Evolutionary conservation across 352 stramenopile species (phyloP), one percentile per base, ranked within the genome.

Genomic region (Phytophthora pluvialis): DNA sequence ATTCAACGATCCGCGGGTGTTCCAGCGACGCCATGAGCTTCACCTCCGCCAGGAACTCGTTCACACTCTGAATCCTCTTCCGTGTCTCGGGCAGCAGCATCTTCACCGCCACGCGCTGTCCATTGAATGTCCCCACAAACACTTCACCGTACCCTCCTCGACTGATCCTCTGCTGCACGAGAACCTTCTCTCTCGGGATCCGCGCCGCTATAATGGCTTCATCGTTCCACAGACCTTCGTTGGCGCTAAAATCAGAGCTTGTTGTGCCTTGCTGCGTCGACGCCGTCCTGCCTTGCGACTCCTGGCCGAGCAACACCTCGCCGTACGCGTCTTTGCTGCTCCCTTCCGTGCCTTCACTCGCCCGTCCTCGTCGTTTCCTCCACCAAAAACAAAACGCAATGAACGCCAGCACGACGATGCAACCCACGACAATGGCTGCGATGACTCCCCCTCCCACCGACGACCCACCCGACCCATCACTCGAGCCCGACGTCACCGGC

Each of bases 1-100:
- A 87, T 28, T 67, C 21, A 5, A 68, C 60, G 18, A 68, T 68
- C 0, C 51, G 26, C 5, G 60, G 60, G 15, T 68, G 60, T n/a
- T 86, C 72, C 6, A 90, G 16, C 1, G 58, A 62, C 0, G 77
- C 67, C 65, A 87, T 80, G 9, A 84, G 44, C 48, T 81, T 80
- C 16, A 90, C 68, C 26, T 90, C 80, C 0, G 48, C 51, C 25
- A 82, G 21, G 21, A 87, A 85, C 1, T 68, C 62, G 15, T 80
- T 70, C 32, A 85, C 78, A 33, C 76, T 64, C 18, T 68, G 56
- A 10, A 73, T 60, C 3, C 44, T 32, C 29, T 68, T 69, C 3
- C 65, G 42, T 5, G 60, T 70, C 6, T 69, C 65, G 0, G 60
- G 60, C 9, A 66, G 43, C 21, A 73, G 25, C 56, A 83, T 75